These are phyloP conservation scores for Isabelozyma pseudorhagii DNA, from an alignment of 805 yeast species.

Conservation along the genomic window DNA sequence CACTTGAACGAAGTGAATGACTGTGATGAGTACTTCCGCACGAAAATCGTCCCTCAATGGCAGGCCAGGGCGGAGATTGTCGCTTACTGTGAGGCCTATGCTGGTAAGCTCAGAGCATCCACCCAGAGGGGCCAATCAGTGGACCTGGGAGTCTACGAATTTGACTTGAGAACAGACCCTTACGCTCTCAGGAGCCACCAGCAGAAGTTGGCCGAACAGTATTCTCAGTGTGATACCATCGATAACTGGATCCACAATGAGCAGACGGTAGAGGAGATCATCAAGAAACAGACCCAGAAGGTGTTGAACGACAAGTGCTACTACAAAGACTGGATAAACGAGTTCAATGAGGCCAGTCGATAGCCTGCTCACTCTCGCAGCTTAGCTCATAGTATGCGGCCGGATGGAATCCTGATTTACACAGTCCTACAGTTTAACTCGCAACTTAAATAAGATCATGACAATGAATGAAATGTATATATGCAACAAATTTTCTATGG, in stretches of 20 bases:
- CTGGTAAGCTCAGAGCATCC: constrained; percentile 17
- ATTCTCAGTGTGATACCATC: constrained; percentile 22
- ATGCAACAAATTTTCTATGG: neutral
- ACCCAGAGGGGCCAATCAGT: constrained; percentile 3
- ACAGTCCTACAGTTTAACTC: neutral
- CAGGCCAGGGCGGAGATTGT: constrained; percentile 25
- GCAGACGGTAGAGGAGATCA: constrained; percentile 27
- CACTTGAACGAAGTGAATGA: constrained; percentile 31
- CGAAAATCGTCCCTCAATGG: constrained; percentile 36
- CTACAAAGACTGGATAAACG: constrained; percentile 33
- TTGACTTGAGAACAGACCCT: constrained; percentile 36
- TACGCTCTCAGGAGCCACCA: constrained; percentile 29
- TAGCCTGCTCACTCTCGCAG: neutral
- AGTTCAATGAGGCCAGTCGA: constrained; percentile 11
- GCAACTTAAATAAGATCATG: neutral
- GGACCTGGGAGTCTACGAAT: constrained; percentile 7
- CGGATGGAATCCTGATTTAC: too few relatives aligned
- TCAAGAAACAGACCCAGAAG: constrained; percentile 27
- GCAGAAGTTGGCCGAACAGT: constrained; percentile 18
- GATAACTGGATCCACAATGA: constrained; percentile 39
- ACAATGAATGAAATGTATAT: neutral
- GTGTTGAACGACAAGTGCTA: constrained; percentile 35
- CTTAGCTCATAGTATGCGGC: too few relatives aligned
- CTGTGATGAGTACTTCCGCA: constrained; percentile 27
- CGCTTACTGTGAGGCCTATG: constrained; percentile 27